Conservation (phyloP, 2,329 filamentous ascomycete genomes). For the Alternaria sp. region DNA sequence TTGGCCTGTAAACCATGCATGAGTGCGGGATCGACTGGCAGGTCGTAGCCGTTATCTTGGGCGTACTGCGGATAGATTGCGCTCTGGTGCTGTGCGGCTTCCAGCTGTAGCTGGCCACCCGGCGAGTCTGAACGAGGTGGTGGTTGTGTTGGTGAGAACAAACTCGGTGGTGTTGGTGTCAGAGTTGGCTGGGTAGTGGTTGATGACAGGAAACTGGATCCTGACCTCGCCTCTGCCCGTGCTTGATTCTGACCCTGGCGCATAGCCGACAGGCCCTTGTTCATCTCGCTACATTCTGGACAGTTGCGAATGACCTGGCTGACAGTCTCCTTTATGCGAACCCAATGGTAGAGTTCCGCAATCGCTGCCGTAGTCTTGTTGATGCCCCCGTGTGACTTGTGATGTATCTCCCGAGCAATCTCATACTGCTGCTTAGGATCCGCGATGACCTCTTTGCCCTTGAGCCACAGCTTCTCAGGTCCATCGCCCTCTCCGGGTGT, state of each 20-base stretch:
- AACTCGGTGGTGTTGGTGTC: slow-evolving; percentile 18
- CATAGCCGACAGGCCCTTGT: slow-evolving; percentile 40
- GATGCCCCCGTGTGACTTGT: slow-evolving; percentile 83
- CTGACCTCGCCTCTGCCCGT: slow-evolving; percentile 14
- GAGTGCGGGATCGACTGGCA: slow-evolving; percentile 67
- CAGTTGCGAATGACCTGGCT: slow-evolving; percentile 94
- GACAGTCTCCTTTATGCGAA: slow-evolving; percentile 96
- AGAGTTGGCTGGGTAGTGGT: slow-evolving; percentile 10
- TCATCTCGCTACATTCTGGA: slow-evolving; percentile 79
- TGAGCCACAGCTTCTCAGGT: slow-evolving; percentile 79
- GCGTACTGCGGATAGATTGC: slow-evolving; percentile 28
- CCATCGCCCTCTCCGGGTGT: slow-evolving; percentile 56
- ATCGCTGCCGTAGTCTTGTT: slow-evolving; percentile 98
- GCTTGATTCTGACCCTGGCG: slow-evolving; percentile 28
- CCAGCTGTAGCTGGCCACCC: slow-evolving; percentile 35
- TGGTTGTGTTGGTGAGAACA: slow-evolving; percentile 12
- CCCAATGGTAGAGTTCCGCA: slow-evolving; percentile 95
- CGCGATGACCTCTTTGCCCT: slow-evolving; percentile 95
- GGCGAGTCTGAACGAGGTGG: slow-evolving; percentile 30
- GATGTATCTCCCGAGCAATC: slow-evolving; percentile 80
- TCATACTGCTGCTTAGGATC: slow-evolving; percentile 90
- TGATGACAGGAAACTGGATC: slow-evolving; percentile 7
- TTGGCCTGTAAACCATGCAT: slow-evolving; percentile 52
- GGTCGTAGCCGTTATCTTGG: slow-evolving; percentile 55
- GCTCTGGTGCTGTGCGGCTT: slow-evolving; percentile 37